Conservation (phyloP, 1,284 basidiomycete genomes). For the Tylopilus sp. region DNA sequence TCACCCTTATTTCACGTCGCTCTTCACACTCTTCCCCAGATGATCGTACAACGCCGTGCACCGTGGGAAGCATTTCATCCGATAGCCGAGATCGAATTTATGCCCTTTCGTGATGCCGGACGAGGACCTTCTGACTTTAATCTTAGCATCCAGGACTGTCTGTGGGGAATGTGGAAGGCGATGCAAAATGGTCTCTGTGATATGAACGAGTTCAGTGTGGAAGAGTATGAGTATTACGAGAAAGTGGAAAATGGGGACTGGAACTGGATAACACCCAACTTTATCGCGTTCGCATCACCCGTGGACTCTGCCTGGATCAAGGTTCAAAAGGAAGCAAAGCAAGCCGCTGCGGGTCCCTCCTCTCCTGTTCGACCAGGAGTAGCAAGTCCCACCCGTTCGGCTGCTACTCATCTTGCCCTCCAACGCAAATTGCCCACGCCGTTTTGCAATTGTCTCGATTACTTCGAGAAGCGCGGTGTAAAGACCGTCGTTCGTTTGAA, state of each 20-base stretch:
- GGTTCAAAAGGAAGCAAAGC: conserved; percentile 60
- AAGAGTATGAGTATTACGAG: conserved; percentile 92
- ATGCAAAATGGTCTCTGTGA: conserved; percentile 87
- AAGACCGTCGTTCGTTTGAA: conserved; percentile 95
- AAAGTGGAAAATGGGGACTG: conserved; percentile 97
- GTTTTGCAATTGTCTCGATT: conserved; percentile 86
- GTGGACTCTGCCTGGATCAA: conserved; percentile 77
- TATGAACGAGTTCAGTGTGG: conserved; percentile 86
- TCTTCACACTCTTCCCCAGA: conserved; percentile 47
- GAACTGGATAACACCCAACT: conserved; percentile 92
- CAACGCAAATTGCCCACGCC: conserved; percentile 74
- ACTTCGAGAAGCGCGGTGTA: conserved; percentile 85
- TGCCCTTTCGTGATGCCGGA: conserved; percentile 96
- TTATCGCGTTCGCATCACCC: conserved; percentile 96
- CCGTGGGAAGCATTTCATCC: conserved; percentile 96
- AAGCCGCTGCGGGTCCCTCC: conserved; percentile 44
- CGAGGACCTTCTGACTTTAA: conserved; percentile 91
- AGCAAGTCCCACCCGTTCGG: conserved; percentile 23
- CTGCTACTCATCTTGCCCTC: conserved; percentile 51
- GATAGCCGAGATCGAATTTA: conserved; percentile 85
- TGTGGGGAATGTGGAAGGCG: conserved; percentile 96
- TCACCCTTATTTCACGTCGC: conserved; percentile 21
- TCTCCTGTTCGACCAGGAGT: conserved; percentile 32
- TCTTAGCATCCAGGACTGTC: conserved; percentile 87
- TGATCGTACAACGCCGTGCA: conserved; percentile 89